phyloP scores from a whole-genome alignment of 345 rosid genomes.

The Bruguiera gymnorhiza region DNA sequence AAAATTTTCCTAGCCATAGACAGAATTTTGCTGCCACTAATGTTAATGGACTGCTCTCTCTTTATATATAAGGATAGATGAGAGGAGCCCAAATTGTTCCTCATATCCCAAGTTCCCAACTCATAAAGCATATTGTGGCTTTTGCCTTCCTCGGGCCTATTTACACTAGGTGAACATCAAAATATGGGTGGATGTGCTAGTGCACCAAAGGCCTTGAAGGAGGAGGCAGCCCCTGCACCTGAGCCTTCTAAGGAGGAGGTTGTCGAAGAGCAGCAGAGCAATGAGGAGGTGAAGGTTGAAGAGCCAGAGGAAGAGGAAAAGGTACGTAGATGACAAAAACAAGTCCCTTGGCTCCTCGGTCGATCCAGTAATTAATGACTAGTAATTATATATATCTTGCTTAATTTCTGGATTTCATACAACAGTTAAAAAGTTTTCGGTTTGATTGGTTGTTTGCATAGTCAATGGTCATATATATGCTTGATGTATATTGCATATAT shows the following conservation, averaged over 20 bases:
- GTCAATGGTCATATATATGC: background rate
- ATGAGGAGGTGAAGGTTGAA: background rate
- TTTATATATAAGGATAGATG: background rate
- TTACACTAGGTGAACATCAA: background rate
- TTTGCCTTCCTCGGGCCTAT: background rate
- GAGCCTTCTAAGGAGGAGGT: background rate
- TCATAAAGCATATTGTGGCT: background rate
- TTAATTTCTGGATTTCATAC: too few relatives aligned
- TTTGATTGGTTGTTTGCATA: background rate
- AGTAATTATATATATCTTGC: background rate
- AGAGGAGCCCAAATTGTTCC: background rate
- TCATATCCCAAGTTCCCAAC: background rate
- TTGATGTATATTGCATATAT: background rate
- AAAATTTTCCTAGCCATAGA: background rate
- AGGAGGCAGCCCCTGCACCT: background rate
- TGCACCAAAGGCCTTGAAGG: background rate
- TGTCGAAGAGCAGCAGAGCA: background rate
- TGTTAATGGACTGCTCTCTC: background rate
- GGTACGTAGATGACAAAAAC: too few relatives aligned
- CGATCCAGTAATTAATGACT: background rate
- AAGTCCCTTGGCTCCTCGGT: conserved; percentile 1
- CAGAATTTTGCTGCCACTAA: background rate
- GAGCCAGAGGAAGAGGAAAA: background rate
- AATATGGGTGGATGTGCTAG: conserved; percentile 13
- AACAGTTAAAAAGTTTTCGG: background rate